Evolutionary conservation across 306 rosid species (phyloP).

Genomic region (Pterocarpus macrocarpus): DNA sequence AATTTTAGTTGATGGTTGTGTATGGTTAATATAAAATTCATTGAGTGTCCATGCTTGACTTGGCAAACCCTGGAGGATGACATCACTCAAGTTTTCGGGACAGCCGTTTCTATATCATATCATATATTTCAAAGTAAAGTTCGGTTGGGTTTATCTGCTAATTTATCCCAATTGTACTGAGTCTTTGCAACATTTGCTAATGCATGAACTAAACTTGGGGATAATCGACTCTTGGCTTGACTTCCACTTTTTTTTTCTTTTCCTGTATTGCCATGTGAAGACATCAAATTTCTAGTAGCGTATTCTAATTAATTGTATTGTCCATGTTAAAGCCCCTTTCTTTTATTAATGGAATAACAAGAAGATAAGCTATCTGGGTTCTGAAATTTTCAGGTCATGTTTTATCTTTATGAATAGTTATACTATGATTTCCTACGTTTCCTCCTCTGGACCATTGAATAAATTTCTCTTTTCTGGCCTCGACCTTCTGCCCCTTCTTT

Average conservation of each 20-base stretch:
- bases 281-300: not conserved
- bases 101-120: not conserved
- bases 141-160: not conserved
- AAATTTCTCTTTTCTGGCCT: not conserved
- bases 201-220: not conserved
- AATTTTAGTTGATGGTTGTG: constrained; percentile 14
- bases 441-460: not conserved
- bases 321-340: not conserved
- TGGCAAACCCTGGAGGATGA: not conserved
- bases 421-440: not conserved
- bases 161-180: not conserved
- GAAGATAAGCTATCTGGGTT: not conserved
- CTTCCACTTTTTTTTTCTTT: not conserved
- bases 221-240: not conserved
- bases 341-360: not conserved
- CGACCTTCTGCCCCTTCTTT: constrained; percentile 3
- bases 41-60: constrained; percentile 5
- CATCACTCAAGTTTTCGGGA: not conserved
- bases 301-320: not conserved
- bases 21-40: constrained; percentile 1
- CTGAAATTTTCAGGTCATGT: not conserved
- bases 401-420: not conserved
- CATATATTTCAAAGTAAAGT: not conserved
- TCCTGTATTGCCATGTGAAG: not conserved
- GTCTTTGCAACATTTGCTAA: not conserved